Base-by-base conservation (phyloP, 176 grass and related monocot genomes). In the Oryza glaberrima region DNA sequence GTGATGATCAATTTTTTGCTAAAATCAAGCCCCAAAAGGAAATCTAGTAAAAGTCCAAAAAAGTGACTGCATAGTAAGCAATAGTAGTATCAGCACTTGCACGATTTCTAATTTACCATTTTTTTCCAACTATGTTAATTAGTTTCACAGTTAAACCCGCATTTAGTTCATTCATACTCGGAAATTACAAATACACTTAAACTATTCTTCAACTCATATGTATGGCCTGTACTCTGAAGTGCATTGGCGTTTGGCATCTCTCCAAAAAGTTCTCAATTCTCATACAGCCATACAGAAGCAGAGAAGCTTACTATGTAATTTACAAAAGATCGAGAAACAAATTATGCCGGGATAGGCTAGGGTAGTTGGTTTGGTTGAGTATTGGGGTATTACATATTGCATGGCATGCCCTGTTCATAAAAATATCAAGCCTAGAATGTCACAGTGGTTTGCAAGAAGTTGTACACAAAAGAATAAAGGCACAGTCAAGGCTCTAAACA, bases 371-470 rank as follows among this genome's bases (percentile, higher is more conserved):
- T 34, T 60, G 10, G 16, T 10, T 28, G 73, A 69, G 25, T 56
- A 38, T 69, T 41, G 16, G 7, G 36, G 17, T 23, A 3, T 61
- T 44, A 60, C 43, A 58, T 58, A 44, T 9, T 17, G 5, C 47
- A 44, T 84, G 32, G 34, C 23, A 77, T 41, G 48, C 19, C 77
- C 69, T 77, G 10, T 52, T 61, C 38, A 69, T 9, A 76, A 9
- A 77, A 84, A 43, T 65, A 23, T 67, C 44, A 28, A 70, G n/a
- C 60, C 46, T 51, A 54, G 14, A 30, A 58, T 7, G 19, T 3
- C 20, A 5, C 1, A 25, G 12, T 70, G 25, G 9, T 20, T 44
- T 41, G 13, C 9, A 45, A 60, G 35, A 25, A 61, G n/a, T 45
- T 77, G 22, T 2, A 17, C 30, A 54, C 12, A 32, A 32, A 60